Evolutionary conservation across 768 basidiomycete species (phyloP), one percentile per base, ranked within the genome.

Genomic region (Hygrophorus russula): DNA sequence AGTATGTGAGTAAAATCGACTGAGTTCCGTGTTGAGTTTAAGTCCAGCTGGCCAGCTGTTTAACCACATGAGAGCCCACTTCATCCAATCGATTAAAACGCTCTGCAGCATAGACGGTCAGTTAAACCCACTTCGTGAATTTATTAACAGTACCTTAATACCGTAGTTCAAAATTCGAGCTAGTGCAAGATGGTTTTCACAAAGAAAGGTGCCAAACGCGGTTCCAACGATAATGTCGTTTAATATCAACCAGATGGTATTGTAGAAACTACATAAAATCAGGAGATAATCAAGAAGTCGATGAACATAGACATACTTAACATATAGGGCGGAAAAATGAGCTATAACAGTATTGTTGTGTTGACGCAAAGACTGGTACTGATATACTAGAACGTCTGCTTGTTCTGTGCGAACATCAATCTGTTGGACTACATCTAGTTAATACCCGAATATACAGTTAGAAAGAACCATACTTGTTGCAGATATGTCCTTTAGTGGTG

Each of bases 1-100:
- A 0, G 74, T 69, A 46, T 78, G 71, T n/a, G 81, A 77, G 53
- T 89, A 84, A 56, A 96, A 84, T 18, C 70, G 67, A 51, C 89
- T 88, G n/a, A 99, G 71, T 52, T 97, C 88, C 0, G 89, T 88
- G 55, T 98, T 98, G 41, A 99, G 78, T 61, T 99, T 99, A 32
- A 99, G 64, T 1, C 96, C 94, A 1, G 82, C 91, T 0, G 94
- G 94, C 94, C 94, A 98, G 47, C 84, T 78, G 57, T 96, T 85
- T 10, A 99, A 70, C 93, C 92, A 97, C 1, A 68, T 52, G 2
- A 97, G 66, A 0, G 71, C 67, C 12, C 64, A 61, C 34, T 73
- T 70, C 7, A 83, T 57, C 38, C 64, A 61, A 2, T 65, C 56
- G 4, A 83, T 64, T 1, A 79, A 56, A 46, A 67, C 62, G 27